Evolutionary conservation across 2,329 filamentous ascomycete genomes (phyloP).

Genomic region (Colletotrichum sp.): DNA sequence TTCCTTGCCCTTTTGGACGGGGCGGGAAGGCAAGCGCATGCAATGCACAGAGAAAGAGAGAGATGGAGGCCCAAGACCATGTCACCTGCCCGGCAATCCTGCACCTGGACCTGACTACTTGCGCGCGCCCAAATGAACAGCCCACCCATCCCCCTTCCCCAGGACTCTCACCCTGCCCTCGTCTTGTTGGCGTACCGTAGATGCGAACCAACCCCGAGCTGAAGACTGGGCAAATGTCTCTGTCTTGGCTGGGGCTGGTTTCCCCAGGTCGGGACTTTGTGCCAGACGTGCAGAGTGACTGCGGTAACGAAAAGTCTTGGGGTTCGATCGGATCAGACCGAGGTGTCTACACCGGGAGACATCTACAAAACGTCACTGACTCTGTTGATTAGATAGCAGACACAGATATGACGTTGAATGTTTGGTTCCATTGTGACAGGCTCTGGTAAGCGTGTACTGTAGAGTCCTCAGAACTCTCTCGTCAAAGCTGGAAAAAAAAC

Average conservation of each 20-base stretch:
- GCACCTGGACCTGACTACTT: neutral
- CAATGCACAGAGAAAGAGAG: neutral
- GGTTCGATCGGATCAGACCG: slow-evolving; percentile 12
- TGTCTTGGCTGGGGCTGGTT: neutral
- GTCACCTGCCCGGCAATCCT: neutral
- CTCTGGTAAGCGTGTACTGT: slow-evolving; percentile 8
- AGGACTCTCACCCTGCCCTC: neutral
- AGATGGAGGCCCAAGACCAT: neutral
- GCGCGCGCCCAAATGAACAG: neutral
- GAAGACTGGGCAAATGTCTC: neutral
- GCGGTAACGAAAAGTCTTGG: neutral
- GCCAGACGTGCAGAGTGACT: neutral
- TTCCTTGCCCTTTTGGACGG: neutral
- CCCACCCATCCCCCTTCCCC: neutral
- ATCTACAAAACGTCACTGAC: neutral
- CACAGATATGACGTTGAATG: neutral
- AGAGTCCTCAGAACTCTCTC: neutral
- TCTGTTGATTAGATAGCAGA: neutral
- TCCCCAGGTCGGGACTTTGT: neutral
- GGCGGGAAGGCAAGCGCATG: neutral
- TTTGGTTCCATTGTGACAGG: neutral
- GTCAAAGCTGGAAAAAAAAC: neutral
- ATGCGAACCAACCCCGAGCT: neutral
- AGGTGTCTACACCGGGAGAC: neutral
- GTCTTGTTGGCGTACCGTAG: neutral